Evolutionary conservation across 768 basidiomycete species (phyloP), one percentile per base, ranked within the genome.

Genomic region (Neoboletus subvelutipes): DNA sequence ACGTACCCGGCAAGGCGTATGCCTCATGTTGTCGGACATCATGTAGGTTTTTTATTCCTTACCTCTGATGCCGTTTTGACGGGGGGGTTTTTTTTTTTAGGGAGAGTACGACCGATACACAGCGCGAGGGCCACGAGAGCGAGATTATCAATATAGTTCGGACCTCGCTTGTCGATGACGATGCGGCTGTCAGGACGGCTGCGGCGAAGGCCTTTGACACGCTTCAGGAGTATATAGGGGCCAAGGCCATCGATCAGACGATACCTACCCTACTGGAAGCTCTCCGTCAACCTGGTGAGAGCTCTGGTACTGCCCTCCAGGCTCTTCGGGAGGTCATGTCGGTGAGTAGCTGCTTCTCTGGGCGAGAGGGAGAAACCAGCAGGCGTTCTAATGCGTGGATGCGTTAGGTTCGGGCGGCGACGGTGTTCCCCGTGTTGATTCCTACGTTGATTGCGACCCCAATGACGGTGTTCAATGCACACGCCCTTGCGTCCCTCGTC

Each of bases 391-490:
- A 63, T 52, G 22, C 4, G 3, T 45, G 24, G 37, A 33, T 45
- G 41, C 53, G 37, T 45, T 69, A 94, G 90, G 91, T 98, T 63
- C 92, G 95, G 39, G 92, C 96, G 15, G 81, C 88, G 40, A 94
- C 91, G 11, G 94, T 98, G 39, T 98, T 98, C 91, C 97, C 97
- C 0, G 91, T 98, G 20, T 78, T 98, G 54, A 92, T 99, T 56
- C 97, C 95, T 0, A 96, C 94, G 1, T 77, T 99, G 57, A 94
- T 91, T 40, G 83, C 90, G 5, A 83, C 82, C 8, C 97, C 95
- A 0, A 96, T 98, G 84, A 86, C 94, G 4, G 85, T 88, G 10
- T 98, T 98, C 86, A 98, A 98, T 67, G 92, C 91, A 18, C 86
- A 88, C 6, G 97, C 96, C 2, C 77, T 98, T 11, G 89, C 87